Percentiles rank a stretch among this genome's conserved stretches.
Evolutionary conservation across 768 basidiomycete species (phyloP).

Genomic region (Pulveroboletus ravenelii): DNA sequence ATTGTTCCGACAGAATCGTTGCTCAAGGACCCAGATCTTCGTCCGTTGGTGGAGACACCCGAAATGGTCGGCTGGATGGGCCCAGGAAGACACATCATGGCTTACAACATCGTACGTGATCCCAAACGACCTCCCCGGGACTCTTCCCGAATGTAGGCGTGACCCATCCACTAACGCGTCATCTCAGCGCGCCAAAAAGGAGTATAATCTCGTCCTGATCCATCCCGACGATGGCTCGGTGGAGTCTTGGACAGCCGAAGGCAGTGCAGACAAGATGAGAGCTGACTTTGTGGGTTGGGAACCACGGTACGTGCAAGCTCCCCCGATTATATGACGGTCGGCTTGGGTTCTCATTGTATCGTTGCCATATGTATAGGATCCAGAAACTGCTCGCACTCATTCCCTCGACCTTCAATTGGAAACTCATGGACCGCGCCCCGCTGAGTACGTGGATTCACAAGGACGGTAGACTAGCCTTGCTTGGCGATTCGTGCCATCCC

Average conservation of each 20-base stretch:
- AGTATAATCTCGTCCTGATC: conserved; percentile 43
- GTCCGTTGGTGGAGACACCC: conserved; percentile 43
- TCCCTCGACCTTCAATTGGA: conserved; percentile 43
- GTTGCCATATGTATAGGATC: conserved; percentile 28
- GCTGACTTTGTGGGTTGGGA: conserved; percentile 46
- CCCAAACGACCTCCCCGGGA: no score
- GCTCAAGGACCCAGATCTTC: conserved; percentile 48
- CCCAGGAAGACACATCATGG: conserved; percentile 43
- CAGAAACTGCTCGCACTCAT: conserved; percentile 44
- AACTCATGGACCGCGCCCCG: conserved; percentile 45
- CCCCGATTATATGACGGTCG: not conserved
- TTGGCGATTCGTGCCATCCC: conserved; percentile 56
- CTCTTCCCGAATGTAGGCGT: not conserved
- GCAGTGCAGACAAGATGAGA: conserved; percentile 43
- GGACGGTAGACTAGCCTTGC: conserved; percentile 38
- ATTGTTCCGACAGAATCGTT: conserved; percentile 43
- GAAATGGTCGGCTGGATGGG: conserved; percentile 62
- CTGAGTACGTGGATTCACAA: conserved; percentile 47
- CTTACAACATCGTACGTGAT: conserved; percentile 39
- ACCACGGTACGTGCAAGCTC: conserved; percentile 34
- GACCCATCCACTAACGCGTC: not conserved
- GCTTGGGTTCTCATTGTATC: conserved; percentile 4
- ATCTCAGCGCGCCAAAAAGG: conserved; percentile 31
- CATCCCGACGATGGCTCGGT: conserved; percentile 38
- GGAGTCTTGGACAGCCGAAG: conserved; percentile 44